These are phyloP conservation scores for Micractinium conductrix DNA, from an alignment of 139 green algal genomes.

Conservation along the genomic window DNA sequence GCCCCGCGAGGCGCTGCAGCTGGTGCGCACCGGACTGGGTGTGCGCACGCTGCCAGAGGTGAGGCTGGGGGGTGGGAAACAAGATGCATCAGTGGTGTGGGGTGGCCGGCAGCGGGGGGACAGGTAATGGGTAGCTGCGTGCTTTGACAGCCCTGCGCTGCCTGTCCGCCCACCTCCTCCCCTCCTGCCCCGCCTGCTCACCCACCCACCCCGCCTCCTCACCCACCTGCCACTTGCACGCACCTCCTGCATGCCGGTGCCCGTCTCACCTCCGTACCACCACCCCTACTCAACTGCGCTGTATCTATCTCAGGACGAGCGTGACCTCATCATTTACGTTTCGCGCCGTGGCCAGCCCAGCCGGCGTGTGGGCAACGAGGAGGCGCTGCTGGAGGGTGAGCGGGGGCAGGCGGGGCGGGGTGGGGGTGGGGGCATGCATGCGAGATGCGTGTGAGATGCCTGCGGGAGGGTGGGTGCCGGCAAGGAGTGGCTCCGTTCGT, in stretches of 20 bases:
- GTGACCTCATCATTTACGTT: conserved; percentile 44
- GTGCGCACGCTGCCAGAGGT: conserved; percentile 29
- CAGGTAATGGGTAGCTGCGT: no score
- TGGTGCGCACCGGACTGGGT: conserved; percentile 30
- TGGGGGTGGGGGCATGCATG: neutral
- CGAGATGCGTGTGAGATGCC: neutral
- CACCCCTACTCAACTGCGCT: no score
- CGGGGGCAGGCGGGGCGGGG: neutral
- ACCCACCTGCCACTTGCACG: no score
- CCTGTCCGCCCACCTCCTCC: no score
- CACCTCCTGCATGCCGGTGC: no score
- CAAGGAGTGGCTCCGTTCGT: neutral
- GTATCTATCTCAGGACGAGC: conserved; percentile 33
- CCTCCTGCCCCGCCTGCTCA: no score
- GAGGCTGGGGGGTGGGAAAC: neutral
- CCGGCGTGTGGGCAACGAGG: conserved; percentile 39
- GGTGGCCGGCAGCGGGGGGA: no score
- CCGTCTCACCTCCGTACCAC: no score
- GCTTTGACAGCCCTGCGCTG: no score
- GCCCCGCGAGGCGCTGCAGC: conserved; percentile 34
- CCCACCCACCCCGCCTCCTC: no score
- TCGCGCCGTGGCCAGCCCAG: conserved; percentile 9
- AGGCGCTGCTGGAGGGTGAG: conserved; percentile 35
- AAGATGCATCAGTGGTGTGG: no score
- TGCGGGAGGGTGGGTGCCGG: no score